Evolutionary conservation across 495 filamentous ascomycete species (phyloP).

Genomic region (Aspergillus funiculosus): DNA sequence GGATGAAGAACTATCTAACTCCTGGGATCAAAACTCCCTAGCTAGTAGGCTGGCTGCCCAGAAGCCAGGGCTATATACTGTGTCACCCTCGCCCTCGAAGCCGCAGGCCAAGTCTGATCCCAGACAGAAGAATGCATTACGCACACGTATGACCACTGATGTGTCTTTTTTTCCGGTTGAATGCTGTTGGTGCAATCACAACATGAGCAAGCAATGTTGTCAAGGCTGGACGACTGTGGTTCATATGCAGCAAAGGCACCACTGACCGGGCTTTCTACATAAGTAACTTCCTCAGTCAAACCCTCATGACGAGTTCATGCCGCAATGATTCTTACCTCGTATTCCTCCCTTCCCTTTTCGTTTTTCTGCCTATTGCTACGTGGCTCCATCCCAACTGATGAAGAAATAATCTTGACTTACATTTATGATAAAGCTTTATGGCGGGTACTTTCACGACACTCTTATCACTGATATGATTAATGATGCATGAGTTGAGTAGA

Average conservation of each 20-base stretch:
- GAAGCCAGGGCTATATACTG: not conserved
- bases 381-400: too few species aligned
- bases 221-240: slow-evolving; percentile 67
- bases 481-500: not conserved
- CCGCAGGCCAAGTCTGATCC: not conserved
- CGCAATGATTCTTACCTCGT: not conserved
- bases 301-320: not conserved
- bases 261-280: slow-evolving; percentile 29
- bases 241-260: slow-evolving; percentile 59
- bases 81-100: not conserved
- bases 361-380: too few species aligned
- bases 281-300: not conserved
- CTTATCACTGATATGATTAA: not conserved
- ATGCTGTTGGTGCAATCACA: slow-evolving; percentile 75
- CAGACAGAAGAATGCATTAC: not conserved
- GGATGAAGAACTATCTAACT: not conserved
- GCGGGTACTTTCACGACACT: not conserved
- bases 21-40: not conserved
- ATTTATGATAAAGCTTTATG: not conserved
- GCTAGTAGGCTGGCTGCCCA: not conserved
- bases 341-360: not conserved
- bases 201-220: slow-evolving; percentile 67
- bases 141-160: not conserved
- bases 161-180: slow-evolving; percentile 51
- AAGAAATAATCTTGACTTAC: not conserved